Evolutionary conservation across 257 asterid genomes (phyloP).

Genomic region (Echites panduratus): DNA sequence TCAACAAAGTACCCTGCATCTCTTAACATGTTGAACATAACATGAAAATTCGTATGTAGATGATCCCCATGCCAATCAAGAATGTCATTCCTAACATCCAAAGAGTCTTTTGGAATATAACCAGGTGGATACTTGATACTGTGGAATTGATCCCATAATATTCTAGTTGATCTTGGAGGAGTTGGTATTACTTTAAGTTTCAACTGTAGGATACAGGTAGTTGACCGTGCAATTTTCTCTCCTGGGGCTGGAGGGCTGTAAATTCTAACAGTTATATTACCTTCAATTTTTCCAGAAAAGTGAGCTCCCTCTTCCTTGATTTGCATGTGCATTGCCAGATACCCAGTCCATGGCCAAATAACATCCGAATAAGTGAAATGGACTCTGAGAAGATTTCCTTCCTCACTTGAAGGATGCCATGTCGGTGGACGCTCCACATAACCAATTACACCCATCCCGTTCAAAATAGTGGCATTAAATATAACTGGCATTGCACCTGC

Average conservation of each 20-base stretch:
- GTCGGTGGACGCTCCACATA: constrained; percentile 75
- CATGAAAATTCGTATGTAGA: constrained; percentile 92
- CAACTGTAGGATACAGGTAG: constrained; percentile 66
- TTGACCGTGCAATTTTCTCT: constrained; percentile 51
- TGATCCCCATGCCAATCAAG: constrained; percentile 99
- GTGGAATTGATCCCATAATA: constrained; percentile 97
- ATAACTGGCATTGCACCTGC: constrained; percentile 99
- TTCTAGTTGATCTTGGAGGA: constrained; percentile 76
- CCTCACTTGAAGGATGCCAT: constrained; percentile 82
- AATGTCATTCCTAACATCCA: constrained; percentile 93
- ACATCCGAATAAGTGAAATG: constrained; percentile 84
- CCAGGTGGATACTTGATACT: constrained; percentile 98
- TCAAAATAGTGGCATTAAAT: constrained; percentile 84
- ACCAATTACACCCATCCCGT: constrained; percentile 93
- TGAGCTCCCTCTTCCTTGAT: constrained; percentile 87
- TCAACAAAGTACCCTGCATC: constrained; percentile 94
- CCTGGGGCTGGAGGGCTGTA: constrained; percentile 79
- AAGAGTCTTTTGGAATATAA: constrained; percentile 94
- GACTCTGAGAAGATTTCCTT: constrained; percentile 84
- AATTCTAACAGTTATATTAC: constrained; percentile 71
- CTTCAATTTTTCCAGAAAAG: constrained; percentile 89
- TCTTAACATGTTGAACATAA: constrained; percentile 89
- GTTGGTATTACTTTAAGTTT: constrained; percentile 80
- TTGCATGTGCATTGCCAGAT: constrained; percentile 91
- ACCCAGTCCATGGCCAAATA: constrained; percentile 99